Base-by-base conservation (phyloP, 495 filamentous ascomycete species). In the Tuber melanosporum region DNA sequence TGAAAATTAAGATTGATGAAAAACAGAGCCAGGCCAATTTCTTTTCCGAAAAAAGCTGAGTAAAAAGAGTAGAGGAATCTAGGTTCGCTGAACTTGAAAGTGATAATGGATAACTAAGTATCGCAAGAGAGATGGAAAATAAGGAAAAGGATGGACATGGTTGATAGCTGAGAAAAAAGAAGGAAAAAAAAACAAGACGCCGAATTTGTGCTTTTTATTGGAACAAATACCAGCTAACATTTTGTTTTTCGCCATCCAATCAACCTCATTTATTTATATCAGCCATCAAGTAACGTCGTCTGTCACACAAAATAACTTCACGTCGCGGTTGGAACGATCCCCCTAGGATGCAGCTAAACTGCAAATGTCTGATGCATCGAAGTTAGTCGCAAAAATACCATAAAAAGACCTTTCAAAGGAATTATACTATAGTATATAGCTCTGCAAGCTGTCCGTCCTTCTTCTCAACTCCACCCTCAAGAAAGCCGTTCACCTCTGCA, bases 391-490 rank as follows among this genome's bases (percentile, higher is more conserved):
- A 39, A 17, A 39, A 46, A 52, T 22, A 39, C 15, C n/a, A 9
- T 22, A 17, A 17, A 36, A 41, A 39, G 14, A 39, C n/a, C 44
- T 32, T 77, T 36, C 12, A 36, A 36, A 66, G 57, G 26, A 36
- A 66, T 17, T 19, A 26, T 80, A 80, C 78, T 71, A 62, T 32
- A 80, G 77, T 46, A 41, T 80, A 80, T 26, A 45, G 62, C 73
- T 80, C 78, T 17, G 76, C 39, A n/a, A 73, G 62, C 70, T 78
- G 74, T 43, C 57, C 77, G 71, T 74, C 71, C 70, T 75, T 78
- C 57, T 77, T 71, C 70, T 79, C 77, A 26, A 80, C 73, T 36
- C 79, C 80, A 69, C 76, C 73, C 22, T 82, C 52, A 36, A 82
- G 71, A 43, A 74, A 69, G 10, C 62, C 62, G 9, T 39, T 75